Conservation (phyloP, 2,329 filamentous ascomycete species). For the Fonsecaea pugnacius region DNA sequence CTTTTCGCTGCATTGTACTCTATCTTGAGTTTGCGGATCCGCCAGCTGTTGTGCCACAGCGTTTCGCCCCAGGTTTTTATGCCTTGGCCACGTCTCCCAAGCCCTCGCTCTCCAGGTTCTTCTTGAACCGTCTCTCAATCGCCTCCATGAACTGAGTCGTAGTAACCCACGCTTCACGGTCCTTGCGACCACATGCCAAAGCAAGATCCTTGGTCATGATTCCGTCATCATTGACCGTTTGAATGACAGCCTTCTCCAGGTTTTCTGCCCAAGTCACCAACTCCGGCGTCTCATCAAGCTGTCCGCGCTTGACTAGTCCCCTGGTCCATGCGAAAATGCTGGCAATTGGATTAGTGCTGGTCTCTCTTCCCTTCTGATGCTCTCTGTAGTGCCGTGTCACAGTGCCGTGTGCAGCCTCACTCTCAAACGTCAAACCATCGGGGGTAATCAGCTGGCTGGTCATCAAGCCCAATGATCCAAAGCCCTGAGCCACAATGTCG, state of each 20-base stretch:
- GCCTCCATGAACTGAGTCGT: constrained; percentile 90
- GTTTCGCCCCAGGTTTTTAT: neutral
- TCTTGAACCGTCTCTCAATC: constrained; percentile 87
- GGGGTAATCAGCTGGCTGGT: constrained; percentile 96
- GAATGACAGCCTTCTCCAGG: constrained; percentile 89
- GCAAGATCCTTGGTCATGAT: constrained; percentile 99
- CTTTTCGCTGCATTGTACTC: neutral
- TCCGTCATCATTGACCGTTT: constrained; percentile 89
- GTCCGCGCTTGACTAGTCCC: constrained; percentile 87
- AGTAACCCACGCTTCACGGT: constrained; percentile 82
- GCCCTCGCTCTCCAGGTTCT: constrained; percentile 66
- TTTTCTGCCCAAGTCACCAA: constrained; percentile 87
- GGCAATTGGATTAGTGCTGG: constrained; percentile 97
- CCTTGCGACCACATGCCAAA: constrained; percentile 88
- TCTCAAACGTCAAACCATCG: constrained; percentile 95
- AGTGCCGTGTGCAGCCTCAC: constrained; percentile 96
- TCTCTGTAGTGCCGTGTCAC: constrained; percentile 98
- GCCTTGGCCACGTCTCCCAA: constrained; percentile 28
- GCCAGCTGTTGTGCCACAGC: neutral
- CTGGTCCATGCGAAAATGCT: constrained; percentile 99
- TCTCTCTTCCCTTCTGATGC: constrained; percentile 97
- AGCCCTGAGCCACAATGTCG: constrained; percentile 96
- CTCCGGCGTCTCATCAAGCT: constrained; percentile 90
- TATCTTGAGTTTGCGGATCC: neutral
- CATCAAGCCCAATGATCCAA: constrained; percentile 97